Base-by-base conservation (phyloP, 306 rosid species). In the Dryas alaskensis region DNA sequence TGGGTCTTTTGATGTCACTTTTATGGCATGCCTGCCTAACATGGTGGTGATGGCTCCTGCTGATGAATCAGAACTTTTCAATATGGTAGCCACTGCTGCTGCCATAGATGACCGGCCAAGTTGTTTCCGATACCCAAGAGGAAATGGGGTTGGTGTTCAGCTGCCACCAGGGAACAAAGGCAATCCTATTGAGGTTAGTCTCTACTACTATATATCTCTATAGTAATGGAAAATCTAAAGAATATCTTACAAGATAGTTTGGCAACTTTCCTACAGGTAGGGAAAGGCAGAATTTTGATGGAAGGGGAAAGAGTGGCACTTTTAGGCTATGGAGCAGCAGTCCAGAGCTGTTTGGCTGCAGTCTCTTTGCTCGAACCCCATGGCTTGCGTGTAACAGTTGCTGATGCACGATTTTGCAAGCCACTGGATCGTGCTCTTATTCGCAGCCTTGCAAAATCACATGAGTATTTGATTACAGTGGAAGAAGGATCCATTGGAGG, bases 41-140 rank as follows among this genome's bases (percentile, higher is more conserved):
- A 92, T 95, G 99, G 97, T 95, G 82, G 97, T 95, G 75, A 92
- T 92, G 97, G 98, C 99, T 78, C 98, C 99, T 78, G 86, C 98
- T 1, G 99, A 92, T 53, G 96, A 95, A 84, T 92, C 89, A 3
- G 99, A 95, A 81, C 98, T 95, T 75, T 83, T 89, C 79, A 87
- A 95, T 84, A 90, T 95, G 98, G 96, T 95, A 80, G 99, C 99
- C 73, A 95, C 99, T 4, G 88, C 99, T 57, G 93, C 89, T 11
- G 93, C 97, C 74, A 92, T 95, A 51, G 73, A 95, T 65, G 99
- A 92, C 76, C 84, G 97, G 17, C 99, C 99, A 0, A 95, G 98
- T 80, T 95, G 99, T 80, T 92, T 95, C 85, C 84, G 96, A 6
- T 95, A 92, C 60, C 99, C 98, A 3, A 88, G 99, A 85, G 99